Evolutionary conservation across 257 asterid species (phyloP).

Genomic region (Forsythia viridissima): DNA sequence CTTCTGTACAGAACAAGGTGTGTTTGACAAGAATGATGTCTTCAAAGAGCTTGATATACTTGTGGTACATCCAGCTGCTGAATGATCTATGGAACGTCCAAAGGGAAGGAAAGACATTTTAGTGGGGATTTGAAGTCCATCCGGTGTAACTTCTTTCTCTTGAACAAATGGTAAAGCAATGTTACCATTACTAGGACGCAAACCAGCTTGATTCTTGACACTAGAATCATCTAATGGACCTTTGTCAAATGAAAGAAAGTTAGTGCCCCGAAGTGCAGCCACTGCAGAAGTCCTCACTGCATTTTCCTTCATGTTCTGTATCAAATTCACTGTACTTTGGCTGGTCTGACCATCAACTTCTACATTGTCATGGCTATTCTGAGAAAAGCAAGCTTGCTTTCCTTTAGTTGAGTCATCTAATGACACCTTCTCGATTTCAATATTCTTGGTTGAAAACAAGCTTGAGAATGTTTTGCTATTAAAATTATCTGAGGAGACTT

Average conservation of each 20-base stretch:
- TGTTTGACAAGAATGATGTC: slow-evolving; percentile 38
- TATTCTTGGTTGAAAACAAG: slow-evolving; percentile 28
- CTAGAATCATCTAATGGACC: slow-evolving; percentile 21
- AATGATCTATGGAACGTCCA: slow-evolving; percentile 27
- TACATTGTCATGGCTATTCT: slow-evolving; percentile 18
- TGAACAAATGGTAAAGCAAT: slow-evolving; percentile 24
- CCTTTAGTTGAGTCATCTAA: slow-evolving; percentile 24
- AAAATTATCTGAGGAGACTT: slow-evolving; percentile 45
- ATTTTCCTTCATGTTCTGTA: slow-evolving; percentile 13
- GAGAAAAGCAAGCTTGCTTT: slow-evolving; percentile 22
- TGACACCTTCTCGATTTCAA: slow-evolving; percentile 33
- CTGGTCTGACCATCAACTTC: slow-evolving; percentile 31
- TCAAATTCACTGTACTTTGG: slow-evolving; percentile 18
- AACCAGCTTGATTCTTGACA: slow-evolving; percentile 18
- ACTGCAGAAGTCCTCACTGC: slow-evolving; percentile 22
- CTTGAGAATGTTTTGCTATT: slow-evolving; percentile 35
- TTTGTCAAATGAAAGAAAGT: slow-evolving; percentile 33
- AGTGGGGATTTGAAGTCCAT: slow-evolving; percentile 25
- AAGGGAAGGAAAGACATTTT: slow-evolving; percentile 32
- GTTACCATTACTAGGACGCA: slow-evolving; percentile 15
- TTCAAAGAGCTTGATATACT: slow-evolving; percentile 34
- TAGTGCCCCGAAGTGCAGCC: slow-evolving; percentile 34
- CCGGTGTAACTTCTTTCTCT: slow-evolving; percentile 25
- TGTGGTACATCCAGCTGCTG: slow-evolving; percentile 28
- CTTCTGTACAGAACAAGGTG: slow-evolving; percentile 53